A percentile compares a stretch with the other conserved stretches of the same genome.
Evolutionary conservation across 805 yeast species (phyloP).

Genomic region (Pichia membranifaciens): DNA sequence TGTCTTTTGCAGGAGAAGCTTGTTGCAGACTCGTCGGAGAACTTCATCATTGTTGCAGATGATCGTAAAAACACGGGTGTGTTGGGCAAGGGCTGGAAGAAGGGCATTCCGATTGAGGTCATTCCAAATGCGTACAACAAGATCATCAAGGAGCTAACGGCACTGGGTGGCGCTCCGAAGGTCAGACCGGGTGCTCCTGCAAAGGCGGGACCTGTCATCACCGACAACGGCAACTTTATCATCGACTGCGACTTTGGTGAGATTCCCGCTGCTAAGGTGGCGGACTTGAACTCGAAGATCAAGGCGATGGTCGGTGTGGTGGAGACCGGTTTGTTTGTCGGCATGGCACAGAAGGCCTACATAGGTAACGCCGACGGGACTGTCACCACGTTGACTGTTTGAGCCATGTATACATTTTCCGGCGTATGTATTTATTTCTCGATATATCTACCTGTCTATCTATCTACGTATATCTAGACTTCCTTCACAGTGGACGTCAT

Average conservation of each 20-base stretch:
- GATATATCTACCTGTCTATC: too few relatives aligned
- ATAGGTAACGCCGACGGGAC: slow-evolving; percentile 82
- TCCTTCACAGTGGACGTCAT: too few relatives aligned
- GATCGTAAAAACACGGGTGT: slow-evolving; percentile 70
- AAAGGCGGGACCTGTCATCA: slow-evolving; percentile 95
- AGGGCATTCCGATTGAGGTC: slow-evolving; percentile 94
- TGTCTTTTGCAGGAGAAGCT: slow-evolving; percentile 94
- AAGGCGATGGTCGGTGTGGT: slow-evolving; percentile 86
- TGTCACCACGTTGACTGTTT: slow-evolving; percentile 33
- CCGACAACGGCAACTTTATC: slow-evolving; percentile 91
- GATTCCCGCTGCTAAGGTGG: slow-evolving; percentile 44
- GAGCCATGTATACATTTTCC: too few relatives aligned
- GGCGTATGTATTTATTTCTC: too few relatives aligned
- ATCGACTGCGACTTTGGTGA: slow-evolving; percentile 91
- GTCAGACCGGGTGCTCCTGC: slow-evolving; percentile 84
- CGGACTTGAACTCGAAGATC: slow-evolving; percentile 53
- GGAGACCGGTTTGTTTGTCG: slow-evolving; percentile 86
- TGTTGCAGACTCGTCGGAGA: slow-evolving; percentile 73
- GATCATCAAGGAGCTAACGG: slow-evolving; percentile 56
- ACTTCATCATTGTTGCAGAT: slow-evolving; percentile 87
- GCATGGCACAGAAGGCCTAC: slow-evolving; percentile 72
- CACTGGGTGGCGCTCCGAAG: slow-evolving; percentile 58
- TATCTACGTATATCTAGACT: too few relatives aligned
- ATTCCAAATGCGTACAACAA: slow-evolving; percentile 84
- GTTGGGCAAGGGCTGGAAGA: slow-evolving; percentile 77